These are phyloP conservation scores for Cladosporium halotolerans DNA, from an alignment of 2,329 filamentous ascomycete genomes.

Conservation along the genomic window DNA sequence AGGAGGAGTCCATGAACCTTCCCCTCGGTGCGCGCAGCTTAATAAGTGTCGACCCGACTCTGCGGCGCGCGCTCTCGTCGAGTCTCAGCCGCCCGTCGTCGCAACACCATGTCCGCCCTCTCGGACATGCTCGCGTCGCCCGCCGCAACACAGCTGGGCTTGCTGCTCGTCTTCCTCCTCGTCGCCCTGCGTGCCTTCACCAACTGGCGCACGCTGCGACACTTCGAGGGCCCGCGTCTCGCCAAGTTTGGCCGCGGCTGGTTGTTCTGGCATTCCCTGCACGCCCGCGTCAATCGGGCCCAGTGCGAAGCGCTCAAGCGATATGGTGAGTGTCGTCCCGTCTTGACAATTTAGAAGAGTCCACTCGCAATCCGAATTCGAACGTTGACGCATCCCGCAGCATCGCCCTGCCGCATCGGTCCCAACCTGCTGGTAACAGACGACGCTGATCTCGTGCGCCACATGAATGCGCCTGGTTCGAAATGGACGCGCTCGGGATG, in stretches of 20 bases:
- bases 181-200: constrained; percentile 16
- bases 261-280: constrained; percentile 25
- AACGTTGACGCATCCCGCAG: constrained; percentile 18
- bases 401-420: constrained; percentile 40
- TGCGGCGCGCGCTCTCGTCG: background rate
- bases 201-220: constrained; percentile 21
- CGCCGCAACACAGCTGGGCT: constrained; percentile 8
- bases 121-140: constrained; percentile 10
- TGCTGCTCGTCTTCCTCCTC: constrained; percentile 14
- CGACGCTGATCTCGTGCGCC: constrained; percentile 43
- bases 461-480: constrained; percentile 35
- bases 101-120: background rate
- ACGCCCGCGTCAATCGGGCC: constrained; percentile 16
- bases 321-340: constrained; percentile 19
- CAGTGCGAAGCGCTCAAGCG: constrained; percentile 20
- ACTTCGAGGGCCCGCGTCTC: constrained; percentile 24
- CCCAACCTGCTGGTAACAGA: constrained; percentile 46
- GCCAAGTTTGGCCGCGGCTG: constrained; percentile 21
- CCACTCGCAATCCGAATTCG: background rate
- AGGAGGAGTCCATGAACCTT: background rate
- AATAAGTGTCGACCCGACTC: background rate
- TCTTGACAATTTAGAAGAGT: background rate
- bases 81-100: background rate
- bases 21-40: background rate
- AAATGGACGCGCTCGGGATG: constrained; percentile 32